phyloP scores from a whole-genome alignment of 768 basidiomycete genomes.

The Flagelloscypha sp. region DNA sequence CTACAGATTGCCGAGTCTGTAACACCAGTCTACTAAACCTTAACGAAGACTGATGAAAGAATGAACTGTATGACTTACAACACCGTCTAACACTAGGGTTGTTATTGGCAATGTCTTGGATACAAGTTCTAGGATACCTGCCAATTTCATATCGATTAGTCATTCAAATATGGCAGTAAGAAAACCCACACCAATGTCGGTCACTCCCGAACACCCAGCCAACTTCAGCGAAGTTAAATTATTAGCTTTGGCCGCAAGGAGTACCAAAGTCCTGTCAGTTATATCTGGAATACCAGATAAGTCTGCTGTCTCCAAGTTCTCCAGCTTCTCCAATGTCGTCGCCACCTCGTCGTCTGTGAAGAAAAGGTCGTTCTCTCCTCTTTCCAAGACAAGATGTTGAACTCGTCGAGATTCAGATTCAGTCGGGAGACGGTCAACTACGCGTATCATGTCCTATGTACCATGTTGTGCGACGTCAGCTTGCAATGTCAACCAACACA shows the following conservation, averaged over 20 bases:
- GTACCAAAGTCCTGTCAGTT: conserved; percentile 60
- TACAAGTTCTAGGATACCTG: too few species aligned
- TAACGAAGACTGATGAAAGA: too few species aligned
- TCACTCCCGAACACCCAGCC: conserved; percentile 64
- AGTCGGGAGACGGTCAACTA: conserved; percentile 52
- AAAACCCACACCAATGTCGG: conserved; percentile 70
- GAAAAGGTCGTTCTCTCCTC: conserved; percentile 22
- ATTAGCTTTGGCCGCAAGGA: conserved; percentile 52
- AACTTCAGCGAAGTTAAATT: conserved; percentile 72
- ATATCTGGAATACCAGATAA: conserved; percentile 61
- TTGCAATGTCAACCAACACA: conserved; percentile 2
- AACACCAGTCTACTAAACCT: too few species aligned
- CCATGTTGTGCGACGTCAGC: conserved; percentile 13
- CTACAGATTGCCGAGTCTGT: conserved; percentile 45
- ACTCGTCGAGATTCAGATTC: conserved; percentile 52
- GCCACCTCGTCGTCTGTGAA: conserved; percentile 58
- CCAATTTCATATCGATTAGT: too few species aligned
- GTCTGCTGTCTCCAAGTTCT: conserved; percentile 58
- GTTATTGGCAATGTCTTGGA: conserved; percentile 59
- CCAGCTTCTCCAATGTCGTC: conserved; percentile 45
- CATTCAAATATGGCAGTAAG: too few species aligned
- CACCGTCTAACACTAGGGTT: conserved; percentile 66
- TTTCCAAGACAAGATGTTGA: conserved; percentile 49
- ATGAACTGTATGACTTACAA: conserved; percentile 51
- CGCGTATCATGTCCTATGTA: conserved; percentile 48